Evolutionary conservation across 1,284 basidiomycete genomes (phyloP), one percentile per base, ranked within the genome.

Genomic region (Prillingera fragicola): DNA sequence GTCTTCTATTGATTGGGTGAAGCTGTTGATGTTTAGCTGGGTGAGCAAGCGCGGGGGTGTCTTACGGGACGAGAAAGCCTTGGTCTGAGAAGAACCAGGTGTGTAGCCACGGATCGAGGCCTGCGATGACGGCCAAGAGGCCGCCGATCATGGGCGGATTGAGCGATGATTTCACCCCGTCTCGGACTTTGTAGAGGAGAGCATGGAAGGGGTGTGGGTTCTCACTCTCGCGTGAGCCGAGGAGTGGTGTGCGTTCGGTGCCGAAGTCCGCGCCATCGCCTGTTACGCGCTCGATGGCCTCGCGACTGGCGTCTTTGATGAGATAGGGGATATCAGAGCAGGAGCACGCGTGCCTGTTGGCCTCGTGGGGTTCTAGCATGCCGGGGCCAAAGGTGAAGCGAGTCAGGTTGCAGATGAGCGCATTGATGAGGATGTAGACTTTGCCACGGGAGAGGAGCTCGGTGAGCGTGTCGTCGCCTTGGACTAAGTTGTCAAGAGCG

Each of bases 361-460:
- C 32, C 12, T 49, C 25, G 26, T 54, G 42, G 18, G 43, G 35
- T 17, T 55, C 45, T 51, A 58, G 43, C 34, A 56, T 48, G 25
- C 37, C 51, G 54, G 33, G 29, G n/a, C 29, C 21, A 29, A 23
- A 24, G 25, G 23, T 48, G 37, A 28, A 59, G 50, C 60, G 47
- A 7, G 58, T 56, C 22, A 67, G 43, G 38, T 69, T 67, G 19
- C 56, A 54, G 9, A 62, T 50, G 28, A 69, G 41, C 3, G 65
- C 57, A 26, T 69, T 67, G 45, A 70, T 62, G 33, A 70, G 43
- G 22, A 70, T 45, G 33, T 64, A 67, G 3, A 67, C 63, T 44
- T 55, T 55, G 14, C 59, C 65, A 24, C 61, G 41, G 9, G 47
- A 46, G 8, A 70, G 43, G 2, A 62, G 51, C n/a, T 49, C 41